Evolutionary conservation across 768 basidiomycete genomes (phyloP).

Genomic region (Melanogaster broomeanus): DNA sequence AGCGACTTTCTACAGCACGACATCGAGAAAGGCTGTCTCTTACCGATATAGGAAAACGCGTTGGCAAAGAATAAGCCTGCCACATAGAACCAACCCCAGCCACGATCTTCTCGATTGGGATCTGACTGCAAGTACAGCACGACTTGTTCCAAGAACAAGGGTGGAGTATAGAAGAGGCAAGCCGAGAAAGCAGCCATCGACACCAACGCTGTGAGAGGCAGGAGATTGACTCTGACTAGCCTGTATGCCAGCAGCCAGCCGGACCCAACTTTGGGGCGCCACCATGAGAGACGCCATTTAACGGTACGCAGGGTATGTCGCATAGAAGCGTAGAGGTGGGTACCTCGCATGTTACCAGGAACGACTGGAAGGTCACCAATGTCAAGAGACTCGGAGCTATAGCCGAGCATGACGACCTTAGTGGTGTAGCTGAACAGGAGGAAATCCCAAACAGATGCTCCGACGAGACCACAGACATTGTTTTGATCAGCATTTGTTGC

Average conservation of each 20-base stretch:
- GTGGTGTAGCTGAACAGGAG: conserved; percentile 90
- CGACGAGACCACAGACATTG: conserved; percentile 70
- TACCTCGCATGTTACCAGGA: conserved; percentile 68
- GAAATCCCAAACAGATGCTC: conserved; percentile 42
- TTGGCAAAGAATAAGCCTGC: conserved; percentile 51
- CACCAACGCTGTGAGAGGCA: conserved; percentile 42
- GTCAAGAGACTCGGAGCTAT: conserved; percentile 71
- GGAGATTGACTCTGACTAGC: conserved; percentile 57
- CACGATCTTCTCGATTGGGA: conserved; percentile 49
- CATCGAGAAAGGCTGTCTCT: conserved; percentile 13
- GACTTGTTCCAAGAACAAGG: conserved; percentile 61
- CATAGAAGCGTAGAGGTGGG: conserved; percentile 66
- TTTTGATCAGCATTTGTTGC: conserved; percentile 64
- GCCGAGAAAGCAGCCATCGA: conserved; percentile 58
- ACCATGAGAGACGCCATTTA: conserved; percentile 52
- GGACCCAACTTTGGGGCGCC: conserved; percentile 60
- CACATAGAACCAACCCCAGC: conserved; percentile 78
- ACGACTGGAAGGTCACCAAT: conserved; percentile 89
- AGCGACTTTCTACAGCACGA: conserved; percentile 4
- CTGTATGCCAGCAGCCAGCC: conserved; percentile 68
- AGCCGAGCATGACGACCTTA: conserved; percentile 83
- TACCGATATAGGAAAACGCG: conserved; percentile 44
- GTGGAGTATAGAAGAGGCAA: conserved; percentile 61
- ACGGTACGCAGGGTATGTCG: conserved; percentile 52
- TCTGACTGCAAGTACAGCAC: conserved; percentile 69